Percentiles rank a stretch among this genome's conserved stretches.
These are phyloP conservation scores for Sanghuangporus weigelae DNA, from an alignment of 1,284 basidiomycete genomes.

Conservation along the genomic window DNA sequence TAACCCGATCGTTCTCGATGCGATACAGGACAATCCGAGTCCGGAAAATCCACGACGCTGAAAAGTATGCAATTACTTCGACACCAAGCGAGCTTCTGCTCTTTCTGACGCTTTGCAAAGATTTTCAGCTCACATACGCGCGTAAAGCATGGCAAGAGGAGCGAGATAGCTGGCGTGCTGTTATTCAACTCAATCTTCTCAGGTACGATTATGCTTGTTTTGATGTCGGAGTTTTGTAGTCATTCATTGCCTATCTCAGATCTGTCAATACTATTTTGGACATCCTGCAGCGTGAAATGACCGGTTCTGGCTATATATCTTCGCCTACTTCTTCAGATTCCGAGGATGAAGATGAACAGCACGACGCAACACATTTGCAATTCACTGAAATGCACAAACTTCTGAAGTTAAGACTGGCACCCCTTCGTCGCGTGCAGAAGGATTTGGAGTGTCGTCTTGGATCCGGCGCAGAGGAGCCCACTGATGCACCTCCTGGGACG, in stretches of 20 bases:
- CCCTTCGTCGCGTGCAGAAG: conserved; percentile 49
- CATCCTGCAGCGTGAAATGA: conserved; percentile 37
- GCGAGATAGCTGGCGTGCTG: conserved; percentile 68
- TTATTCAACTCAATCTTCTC: conserved; percentile 76
- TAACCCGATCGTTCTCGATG: no score
- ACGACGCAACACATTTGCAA: conserved; percentile 34
- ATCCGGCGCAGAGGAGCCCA: conserved; percentile 15
- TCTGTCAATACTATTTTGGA: conserved; percentile 71
- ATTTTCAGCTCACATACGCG: conserved; percentile 75
- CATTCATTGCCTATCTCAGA: conserved; percentile 35
- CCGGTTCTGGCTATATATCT: not conserved
- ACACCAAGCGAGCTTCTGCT: not conserved
- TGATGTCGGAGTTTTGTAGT: conserved; percentile 34
- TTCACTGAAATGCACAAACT: conserved; percentile 60
- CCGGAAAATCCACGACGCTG: conserved; percentile 71
- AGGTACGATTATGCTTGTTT: conserved; percentile 70
- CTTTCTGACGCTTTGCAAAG: conserved; percentile 31
- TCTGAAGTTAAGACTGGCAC: conserved; percentile 51
- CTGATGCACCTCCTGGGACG: not conserved
- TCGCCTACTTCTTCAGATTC: conserved; percentile 17
- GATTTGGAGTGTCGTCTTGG: conserved; percentile 52
- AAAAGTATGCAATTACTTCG: conserved; percentile 23
- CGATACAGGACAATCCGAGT: conserved; percentile 42
- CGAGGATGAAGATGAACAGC: conserved; percentile 29
- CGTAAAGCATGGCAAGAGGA: conserved; percentile 72